Conservation (phyloP, 805 yeast species). For the Yamadazyma kitorensis region DNA sequence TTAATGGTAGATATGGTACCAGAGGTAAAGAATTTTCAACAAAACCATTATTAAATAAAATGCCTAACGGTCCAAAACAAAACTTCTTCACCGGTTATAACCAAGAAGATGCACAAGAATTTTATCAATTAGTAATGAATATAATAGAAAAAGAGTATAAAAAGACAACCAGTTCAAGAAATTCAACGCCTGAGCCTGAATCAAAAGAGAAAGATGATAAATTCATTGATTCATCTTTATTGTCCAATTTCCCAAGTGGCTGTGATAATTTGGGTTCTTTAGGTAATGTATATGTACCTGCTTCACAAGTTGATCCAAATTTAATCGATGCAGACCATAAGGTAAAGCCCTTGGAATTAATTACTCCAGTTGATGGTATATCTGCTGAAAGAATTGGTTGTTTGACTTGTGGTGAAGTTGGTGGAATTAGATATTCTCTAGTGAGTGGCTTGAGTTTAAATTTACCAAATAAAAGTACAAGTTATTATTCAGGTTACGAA, state of each 20-base stretch:
- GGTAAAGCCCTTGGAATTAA: slow-evolving; percentile 51
- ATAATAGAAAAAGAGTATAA: slow-evolving; percentile 60
- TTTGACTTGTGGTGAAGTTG: slow-evolving; percentile 86
- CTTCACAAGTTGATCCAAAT: slow-evolving; percentile 74
- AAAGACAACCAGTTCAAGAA: slow-evolving; percentile 21
- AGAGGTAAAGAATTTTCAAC: slow-evolving; percentile 63
- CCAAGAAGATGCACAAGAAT: slow-evolving; percentile 97
- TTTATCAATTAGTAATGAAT: slow-evolving; percentile 74
- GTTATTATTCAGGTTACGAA: slow-evolving; percentile 29
- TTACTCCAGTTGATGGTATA: slow-evolving; percentile 92
- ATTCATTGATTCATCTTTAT: slow-evolving; percentile 20
- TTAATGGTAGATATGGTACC: slow-evolving; percentile 55
- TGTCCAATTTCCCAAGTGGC: slow-evolving; percentile 30
- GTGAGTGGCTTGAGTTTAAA: slow-evolving; percentile 72
- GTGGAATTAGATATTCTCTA: slow-evolving; percentile 83
- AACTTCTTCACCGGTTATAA: slow-evolving; percentile 79
- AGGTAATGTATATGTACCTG: slow-evolving; percentile 70
- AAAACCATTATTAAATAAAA: slow-evolving; percentile 54
- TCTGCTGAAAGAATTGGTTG: slow-evolving; percentile 90
- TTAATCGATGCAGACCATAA: slow-evolving; percentile 40
- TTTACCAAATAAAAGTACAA: slow-evolving; percentile 45
- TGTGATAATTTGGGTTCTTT: slow-evolving; percentile 52
- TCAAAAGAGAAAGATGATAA: slow-evolving; percentile 9
- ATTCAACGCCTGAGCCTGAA: slow-evolving; percentile 22
- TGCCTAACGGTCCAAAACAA: slow-evolving; percentile 77